phyloP scores from a whole-genome alignment of 345 rosid species.

The Heritiera littoralis region DNA sequence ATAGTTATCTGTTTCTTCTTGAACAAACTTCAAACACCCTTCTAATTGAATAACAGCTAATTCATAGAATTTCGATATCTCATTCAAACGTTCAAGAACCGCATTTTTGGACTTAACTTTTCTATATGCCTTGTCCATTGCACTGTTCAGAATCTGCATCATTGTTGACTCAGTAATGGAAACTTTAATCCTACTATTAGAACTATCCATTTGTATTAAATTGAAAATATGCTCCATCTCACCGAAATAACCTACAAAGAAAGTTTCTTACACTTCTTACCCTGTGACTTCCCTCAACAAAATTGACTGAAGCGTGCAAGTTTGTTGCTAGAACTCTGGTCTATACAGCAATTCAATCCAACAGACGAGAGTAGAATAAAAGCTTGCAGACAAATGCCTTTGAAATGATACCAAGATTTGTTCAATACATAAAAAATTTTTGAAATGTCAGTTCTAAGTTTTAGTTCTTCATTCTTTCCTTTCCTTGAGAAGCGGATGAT shows the following conservation, averaged over 20 bases:
- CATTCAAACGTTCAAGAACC: constrained; percentile 61
- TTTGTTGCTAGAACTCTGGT: not conserved
- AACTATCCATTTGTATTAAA: constrained; percentile 31
- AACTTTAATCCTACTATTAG: constrained; percentile 44
- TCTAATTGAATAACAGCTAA: constrained; percentile 78
- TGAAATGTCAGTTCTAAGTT: not conserved
- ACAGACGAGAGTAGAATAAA: not conserved
- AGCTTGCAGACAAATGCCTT: not conserved
- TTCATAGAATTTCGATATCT: constrained; percentile 76
- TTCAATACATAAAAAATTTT: not conserved
- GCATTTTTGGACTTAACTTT: constrained; percentile 66
- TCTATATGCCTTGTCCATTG: constrained; percentile 80
- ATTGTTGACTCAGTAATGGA: constrained; percentile 75
- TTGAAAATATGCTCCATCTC: constrained; percentile 49
- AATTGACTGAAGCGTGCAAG: not conserved
- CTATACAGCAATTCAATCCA: too few species aligned
- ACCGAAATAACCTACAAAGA: not conserved
- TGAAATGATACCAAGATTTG: not conserved
- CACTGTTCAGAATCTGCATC: constrained; percentile 75
- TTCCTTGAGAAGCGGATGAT: constrained; percentile 31
- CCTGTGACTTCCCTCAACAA: not conserved
- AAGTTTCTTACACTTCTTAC: not conserved
- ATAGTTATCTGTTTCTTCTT: constrained; percentile 55
- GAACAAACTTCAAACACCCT: constrained; percentile 70
- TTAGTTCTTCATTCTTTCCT: not conserved